Evolutionary conservation across 352 stramenopile genomes (phyloP).

Genomic region (Globisporangium apiculatum): DNA sequence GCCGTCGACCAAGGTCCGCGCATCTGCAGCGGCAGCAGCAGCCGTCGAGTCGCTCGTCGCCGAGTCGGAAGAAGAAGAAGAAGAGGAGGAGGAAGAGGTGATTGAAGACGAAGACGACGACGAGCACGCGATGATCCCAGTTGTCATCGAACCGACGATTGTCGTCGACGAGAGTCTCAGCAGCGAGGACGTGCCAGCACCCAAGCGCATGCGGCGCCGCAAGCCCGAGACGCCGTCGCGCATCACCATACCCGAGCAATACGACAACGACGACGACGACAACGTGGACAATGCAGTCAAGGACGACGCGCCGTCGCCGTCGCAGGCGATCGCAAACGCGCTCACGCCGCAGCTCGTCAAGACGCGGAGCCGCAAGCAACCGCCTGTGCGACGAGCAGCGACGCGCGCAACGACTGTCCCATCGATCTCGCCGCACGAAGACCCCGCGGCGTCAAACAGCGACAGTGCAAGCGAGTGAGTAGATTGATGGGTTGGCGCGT

Average conservation of each 20-base stretch:
- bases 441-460: too few species aligned
- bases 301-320: neutral
- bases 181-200: neutral
- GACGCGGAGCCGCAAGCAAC: too few species aligned
- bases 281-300: neutral
- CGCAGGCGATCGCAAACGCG: neutral
- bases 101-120: constrained; percentile 4
- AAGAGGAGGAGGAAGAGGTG: constrained; percentile 5
- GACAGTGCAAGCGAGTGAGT: too few species aligned
- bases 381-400: too few species aligned
- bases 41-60: neutral
- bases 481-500: too few species aligned
- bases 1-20: constrained; percentile 4
- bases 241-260: neutral
- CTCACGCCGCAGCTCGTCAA: too few species aligned
- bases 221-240: neutral
- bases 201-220: neutral
- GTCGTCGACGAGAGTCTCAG: neutral
- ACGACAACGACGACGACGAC: neutral
- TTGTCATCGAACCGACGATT: neutral
- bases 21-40: neutral
- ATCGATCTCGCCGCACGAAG: neutral
- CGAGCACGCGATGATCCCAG: neutral
- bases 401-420: neutral
- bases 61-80: constrained; percentile 3